A percentile compares a stretch with the other conserved stretches of the same genome.
Evolutionary conservation across 2,329 filamentous ascomycete species (phyloP).

Genomic region (Aureobasidium sp.): DNA sequence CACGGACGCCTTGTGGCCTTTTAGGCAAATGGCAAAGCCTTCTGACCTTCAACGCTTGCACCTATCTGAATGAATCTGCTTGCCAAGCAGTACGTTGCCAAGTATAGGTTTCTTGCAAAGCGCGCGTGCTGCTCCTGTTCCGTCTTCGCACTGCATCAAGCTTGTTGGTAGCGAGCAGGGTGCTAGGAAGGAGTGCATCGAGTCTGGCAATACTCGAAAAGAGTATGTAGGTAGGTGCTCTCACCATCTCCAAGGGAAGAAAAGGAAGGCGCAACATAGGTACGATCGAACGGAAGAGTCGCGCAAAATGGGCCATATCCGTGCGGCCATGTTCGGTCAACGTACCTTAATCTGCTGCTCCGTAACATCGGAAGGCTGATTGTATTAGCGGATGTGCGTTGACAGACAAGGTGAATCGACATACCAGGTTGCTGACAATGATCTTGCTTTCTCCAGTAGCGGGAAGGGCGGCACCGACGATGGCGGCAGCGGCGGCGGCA

Average conservation of each 20-base stretch:
- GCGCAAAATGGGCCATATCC: slow-evolving; percentile 26
- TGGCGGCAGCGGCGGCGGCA: slow-evolving; percentile 50
- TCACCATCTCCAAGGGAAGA: slow-evolving; percentile 4
- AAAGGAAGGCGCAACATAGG: slow-evolving; percentile 6
- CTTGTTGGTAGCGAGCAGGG: slow-evolving; percentile 26
- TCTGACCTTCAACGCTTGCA: slow-evolving; percentile 28
- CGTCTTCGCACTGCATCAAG: slow-evolving; percentile 31
- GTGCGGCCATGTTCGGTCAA: slow-evolving; percentile 64
- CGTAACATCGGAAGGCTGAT: slow-evolving; percentile 87
- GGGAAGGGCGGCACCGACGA: slow-evolving; percentile 49
- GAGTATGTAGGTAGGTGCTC: not conserved
- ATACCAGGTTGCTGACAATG: slow-evolving; percentile 96
- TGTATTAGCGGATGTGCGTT: slow-evolving; percentile 41
- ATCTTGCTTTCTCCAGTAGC: slow-evolving; percentile 80
- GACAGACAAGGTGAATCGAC: slow-evolving; percentile 31
- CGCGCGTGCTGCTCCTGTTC: slow-evolving; percentile 53
- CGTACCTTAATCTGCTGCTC: slow-evolving; percentile 99
- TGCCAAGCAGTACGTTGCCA: slow-evolving; percentile 19
- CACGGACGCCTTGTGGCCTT: slow-evolving; percentile 1
- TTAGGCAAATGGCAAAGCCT: slow-evolving; percentile 22
- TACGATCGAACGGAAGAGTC: slow-evolving; percentile 22
- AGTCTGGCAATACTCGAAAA: slow-evolving; percentile 9
- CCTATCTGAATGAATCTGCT: slow-evolving; percentile 23
- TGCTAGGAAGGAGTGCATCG: slow-evolving; percentile 14
- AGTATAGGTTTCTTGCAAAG: slow-evolving; percentile 18